phyloP scores from a whole-genome alignment of 106 monocot genomes.

The Iris macrosiphon region DNA sequence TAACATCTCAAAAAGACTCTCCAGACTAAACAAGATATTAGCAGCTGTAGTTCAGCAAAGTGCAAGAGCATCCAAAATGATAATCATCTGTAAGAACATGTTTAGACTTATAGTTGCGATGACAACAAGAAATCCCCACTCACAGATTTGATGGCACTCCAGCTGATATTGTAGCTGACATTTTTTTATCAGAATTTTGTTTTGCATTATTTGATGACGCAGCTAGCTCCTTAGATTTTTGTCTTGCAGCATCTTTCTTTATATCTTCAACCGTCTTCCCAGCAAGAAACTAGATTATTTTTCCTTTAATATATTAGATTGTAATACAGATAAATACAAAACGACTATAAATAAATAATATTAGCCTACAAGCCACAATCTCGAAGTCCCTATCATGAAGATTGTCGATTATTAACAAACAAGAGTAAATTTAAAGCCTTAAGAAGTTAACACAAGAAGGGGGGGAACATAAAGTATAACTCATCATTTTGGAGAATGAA shows the following conservation, averaged over 20 bases:
- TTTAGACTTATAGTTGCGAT: not conserved
- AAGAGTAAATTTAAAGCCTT: no score
- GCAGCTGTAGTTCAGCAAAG: not conserved
- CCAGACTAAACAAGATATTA: not conserved
- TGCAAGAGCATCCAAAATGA: not conserved
- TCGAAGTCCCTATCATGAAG: no score
- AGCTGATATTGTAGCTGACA: conserved; percentile 3
- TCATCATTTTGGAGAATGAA: no score
- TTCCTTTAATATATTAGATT: not conserved
- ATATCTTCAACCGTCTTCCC: conserved; percentile 68
- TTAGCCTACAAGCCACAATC: no score
- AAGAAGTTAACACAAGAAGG: no score
- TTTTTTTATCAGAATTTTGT: conserved; percentile 27
- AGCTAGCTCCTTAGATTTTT: conserved; percentile 41
- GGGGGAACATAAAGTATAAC: no score
- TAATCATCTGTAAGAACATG: not conserved
- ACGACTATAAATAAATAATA: no score
- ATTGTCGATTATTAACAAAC: no score
- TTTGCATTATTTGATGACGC: conserved; percentile 25
- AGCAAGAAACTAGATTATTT: conserved; percentile 47
- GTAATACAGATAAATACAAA: not conserved
- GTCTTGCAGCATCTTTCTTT: conserved; percentile 56
- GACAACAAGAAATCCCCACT: conserved; percentile 2
- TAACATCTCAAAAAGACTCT: no score
- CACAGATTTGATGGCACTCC: conserved; percentile 29